Conservation (phyloP, 768 basidiomycete species). For the Pleurotus citrinopileatus region DNA sequence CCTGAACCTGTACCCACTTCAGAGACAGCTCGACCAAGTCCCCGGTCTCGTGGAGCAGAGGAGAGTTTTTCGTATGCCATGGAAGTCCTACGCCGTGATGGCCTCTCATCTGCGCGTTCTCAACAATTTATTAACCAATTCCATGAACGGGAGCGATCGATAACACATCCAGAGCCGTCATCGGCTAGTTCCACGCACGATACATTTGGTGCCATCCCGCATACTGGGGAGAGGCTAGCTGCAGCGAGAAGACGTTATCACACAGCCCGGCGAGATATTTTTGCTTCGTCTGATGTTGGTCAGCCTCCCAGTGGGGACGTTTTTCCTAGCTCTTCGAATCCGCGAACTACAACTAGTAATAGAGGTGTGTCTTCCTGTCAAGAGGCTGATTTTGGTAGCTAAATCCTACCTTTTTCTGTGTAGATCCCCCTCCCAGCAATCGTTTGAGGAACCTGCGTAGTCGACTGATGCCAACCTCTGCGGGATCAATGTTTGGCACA, state of each 20-base stretch:
- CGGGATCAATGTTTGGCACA: conserved; percentile 16
- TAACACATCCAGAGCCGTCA: not conserved
- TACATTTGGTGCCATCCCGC: not conserved
- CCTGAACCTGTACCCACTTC: not conserved
- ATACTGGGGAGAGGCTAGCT: no score
- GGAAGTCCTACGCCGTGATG: conserved; percentile 30
- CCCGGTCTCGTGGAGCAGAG: conserved; percentile 12
- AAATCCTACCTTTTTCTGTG: not conserved
- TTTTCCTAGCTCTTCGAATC: no score
- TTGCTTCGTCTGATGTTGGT: no score
- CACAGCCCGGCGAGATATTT: no score
- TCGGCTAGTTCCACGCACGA: not conserved
- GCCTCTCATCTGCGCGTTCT: conserved; percentile 23
- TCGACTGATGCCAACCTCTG: not conserved
- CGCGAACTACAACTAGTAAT: no score
- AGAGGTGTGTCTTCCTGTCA: no score
- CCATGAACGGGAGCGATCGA: conserved; percentile 18
- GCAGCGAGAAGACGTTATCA: no score
- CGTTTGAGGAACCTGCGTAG: not conserved
- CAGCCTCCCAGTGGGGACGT: no score
- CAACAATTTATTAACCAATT: conserved; percentile 26
- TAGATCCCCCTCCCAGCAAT: not conserved
- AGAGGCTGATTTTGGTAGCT: not conserved
- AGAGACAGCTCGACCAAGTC: not conserved
- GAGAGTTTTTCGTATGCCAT: conserved; percentile 28